A percentile compares a stretch with the other conserved stretches of the same genome.
Evolutionary conservation across 2,329 filamentous ascomycete genomes (phyloP).

Genomic region (Fusarium sp.): DNA sequence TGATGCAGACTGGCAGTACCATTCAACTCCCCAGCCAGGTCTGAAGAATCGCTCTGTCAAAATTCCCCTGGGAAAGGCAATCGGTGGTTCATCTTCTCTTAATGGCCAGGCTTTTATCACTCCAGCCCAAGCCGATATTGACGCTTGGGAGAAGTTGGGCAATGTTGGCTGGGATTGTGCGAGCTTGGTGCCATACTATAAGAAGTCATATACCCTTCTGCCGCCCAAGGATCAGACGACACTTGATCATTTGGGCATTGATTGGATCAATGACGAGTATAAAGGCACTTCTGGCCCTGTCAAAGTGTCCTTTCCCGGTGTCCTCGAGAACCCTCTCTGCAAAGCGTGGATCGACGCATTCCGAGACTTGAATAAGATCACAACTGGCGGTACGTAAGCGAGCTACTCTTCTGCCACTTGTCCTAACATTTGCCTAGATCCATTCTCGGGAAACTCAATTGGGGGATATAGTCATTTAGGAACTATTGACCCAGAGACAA

Average conservation of each 20-base stretch:
- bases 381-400: not conserved
- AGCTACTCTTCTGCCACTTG: not conserved
- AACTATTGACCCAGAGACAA: not conserved
- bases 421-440: not conserved
- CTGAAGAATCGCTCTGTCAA: not conserved
- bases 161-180: constrained; percentile 2
- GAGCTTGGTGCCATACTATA: not conserved
- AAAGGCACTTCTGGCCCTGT: not conserved
- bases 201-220: not conserved
- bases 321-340: not conserved
- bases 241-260: not conserved
- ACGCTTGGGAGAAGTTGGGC: not conserved
- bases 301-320: not conserved
- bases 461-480: not conserved
- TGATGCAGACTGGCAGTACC: not conserved
- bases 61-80: not conserved
- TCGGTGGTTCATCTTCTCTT: not conserved
- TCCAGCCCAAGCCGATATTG: not conserved
- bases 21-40: not conserved
- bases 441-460: not conserved
- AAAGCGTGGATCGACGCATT: not conserved
- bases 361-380: not conserved
- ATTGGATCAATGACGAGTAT: not conserved
- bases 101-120: not conserved
- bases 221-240: not conserved